These are phyloP conservation scores for Solanum chacoense DNA, from an alignment of 305 asterid genomes.

Conservation along the genomic window DNA sequence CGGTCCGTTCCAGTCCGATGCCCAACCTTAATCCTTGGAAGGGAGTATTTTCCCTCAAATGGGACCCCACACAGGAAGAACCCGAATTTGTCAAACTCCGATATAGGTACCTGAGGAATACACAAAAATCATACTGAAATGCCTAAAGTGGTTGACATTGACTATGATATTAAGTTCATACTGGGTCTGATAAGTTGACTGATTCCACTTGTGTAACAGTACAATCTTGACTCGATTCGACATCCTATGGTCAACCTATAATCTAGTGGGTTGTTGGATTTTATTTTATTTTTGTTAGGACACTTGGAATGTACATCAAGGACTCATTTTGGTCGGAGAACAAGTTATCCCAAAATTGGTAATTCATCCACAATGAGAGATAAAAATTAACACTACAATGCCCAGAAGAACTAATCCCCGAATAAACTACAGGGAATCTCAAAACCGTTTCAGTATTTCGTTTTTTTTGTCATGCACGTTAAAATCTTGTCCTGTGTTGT, in stretches of 20 bases:
- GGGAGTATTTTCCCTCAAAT: background rate
- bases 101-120: background rate
- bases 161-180: background rate
- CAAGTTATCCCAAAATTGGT: background rate
- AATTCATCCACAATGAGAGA: background rate
- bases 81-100: background rate
- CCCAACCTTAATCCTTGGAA: background rate
- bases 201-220: background rate
- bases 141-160: background rate
- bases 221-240: background rate
- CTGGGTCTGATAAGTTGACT: background rate
- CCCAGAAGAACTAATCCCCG: background rate
- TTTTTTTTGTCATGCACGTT: background rate
- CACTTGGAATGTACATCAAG: background rate
- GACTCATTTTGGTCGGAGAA: background rate
- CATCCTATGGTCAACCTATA: background rate
- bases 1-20: too few relatives aligned
- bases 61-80: fast-evolving
- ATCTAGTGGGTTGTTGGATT: background rate
- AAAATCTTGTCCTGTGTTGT: background rate
- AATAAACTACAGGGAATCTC: background rate
- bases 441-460: background rate
- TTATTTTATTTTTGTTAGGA: background rate
- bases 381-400: background rate
- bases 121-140: background rate